Evolutionary conservation across 305 asterid species (phyloP), one percentile per base, ranked within the genome.

Genomic region (Plantago lanceolata): DNA sequence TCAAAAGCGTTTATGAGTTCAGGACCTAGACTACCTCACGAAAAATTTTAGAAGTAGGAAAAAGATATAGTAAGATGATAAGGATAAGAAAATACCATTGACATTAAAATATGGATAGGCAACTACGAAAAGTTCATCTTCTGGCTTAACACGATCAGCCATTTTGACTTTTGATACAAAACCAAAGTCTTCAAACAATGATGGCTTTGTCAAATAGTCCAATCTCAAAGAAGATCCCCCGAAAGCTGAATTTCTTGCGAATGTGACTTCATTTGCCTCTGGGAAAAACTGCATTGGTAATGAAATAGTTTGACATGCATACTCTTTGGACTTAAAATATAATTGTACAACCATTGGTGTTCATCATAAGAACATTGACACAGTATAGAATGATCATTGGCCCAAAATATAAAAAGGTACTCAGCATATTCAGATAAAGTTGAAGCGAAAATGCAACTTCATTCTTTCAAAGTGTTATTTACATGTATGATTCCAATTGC

Each of bases 101-200:
- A 91, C 98, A 53, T 91, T 91, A 59, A 88, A 91, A 62, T 91
- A 88, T 43, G 98, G 98, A 74, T 91, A 91, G 48, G 83, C 96
- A 17, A 86, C 94, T 33, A 91, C 40, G 75, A 88, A 88, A 64
- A 91, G 81, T 71, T 88, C 92, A 62, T 91, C 98, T 54, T 83
- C 90, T 56, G 89, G 82, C 81, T 84, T 91, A 61, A 91, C 95
- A 8, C 95, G 81, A 60, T 88, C 96, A 1, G 72, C 66, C 95
- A 88, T 91, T 58, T 86, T 88, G 61, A 91, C 94, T 77, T 85
- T 88, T 1, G 82, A 29, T 18, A 63, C 78, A 50, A 91, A 82
- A 43, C 95, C 96, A 31, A 91, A 91, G 81, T 91, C 98, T 76
- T 91, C 84, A 48, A 91, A 88, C 19, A 91, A 75, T 13, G 98